Evolutionary conservation across 306 rosid genomes (phyloP), one percentile per base, ranked within the genome.

Genomic region (Calophaca sinica): DNA sequence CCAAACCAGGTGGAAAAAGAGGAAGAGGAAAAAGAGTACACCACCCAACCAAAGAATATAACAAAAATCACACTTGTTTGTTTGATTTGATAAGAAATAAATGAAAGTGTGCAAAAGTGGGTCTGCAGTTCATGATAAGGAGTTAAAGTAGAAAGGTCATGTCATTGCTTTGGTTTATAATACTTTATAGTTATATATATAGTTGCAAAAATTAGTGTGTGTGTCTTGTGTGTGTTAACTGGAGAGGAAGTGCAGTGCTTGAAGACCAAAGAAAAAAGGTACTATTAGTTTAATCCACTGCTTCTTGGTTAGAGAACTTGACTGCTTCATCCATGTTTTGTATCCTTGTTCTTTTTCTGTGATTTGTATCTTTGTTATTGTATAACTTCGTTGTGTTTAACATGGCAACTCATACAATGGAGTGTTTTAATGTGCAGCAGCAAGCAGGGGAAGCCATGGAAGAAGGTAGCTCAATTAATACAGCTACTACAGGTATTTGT

Each of bases 401-500:
- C 26, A 20, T 20, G 26, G 26, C 26, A 20, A 20, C 26, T 20
- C 26, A 20, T 20, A 20, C 26, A 20, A 20, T 20, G 26, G 26
- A 20, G 2, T 41, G 5, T 77, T 78, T 4, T 63, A 9, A 32
- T 75, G 41, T 66, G 60, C 39, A 59, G 76, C 20, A 41, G 52
- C 67, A 14, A 41, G 62, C 62, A 44, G 63, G 75, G 62, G 75
- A 79, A 73, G 58, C 52, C 39, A 86, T 88, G 88, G 88, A 88
- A 53, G 78, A 54, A 49, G 70, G 49, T 41, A 38, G 78, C 66
- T 81, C 87, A 26, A 62, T 58, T 49, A 41, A 1, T 62, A 26
- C 46, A 13, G 32, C 28, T 33, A 11, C 79, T 33, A 11, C 79
- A 65, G 84, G 86, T 81, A 78, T 32, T 20, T 26, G 61, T 28